Evolutionary conservation across 768 basidiomycete genomes (phyloP), one percentile per base, ranked within the genome.

Genomic region (Hygrophoropsis aurantiaca): DNA sequence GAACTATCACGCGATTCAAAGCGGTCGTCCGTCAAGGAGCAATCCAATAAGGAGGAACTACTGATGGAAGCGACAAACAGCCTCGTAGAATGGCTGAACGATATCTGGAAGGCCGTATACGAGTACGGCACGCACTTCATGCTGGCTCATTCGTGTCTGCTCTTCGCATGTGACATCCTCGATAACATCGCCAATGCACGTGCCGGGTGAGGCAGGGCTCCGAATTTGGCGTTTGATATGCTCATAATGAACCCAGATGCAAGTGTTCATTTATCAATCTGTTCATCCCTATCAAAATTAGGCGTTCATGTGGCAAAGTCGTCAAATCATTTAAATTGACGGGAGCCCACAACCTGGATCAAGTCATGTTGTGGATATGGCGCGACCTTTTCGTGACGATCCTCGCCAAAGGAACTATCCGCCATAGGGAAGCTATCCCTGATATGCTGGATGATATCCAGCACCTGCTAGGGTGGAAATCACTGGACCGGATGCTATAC

Each of bases 401-500:
- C 60, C 71, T 80, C 7, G 73, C 74, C 0, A 64, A 55, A 49
- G 60, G 71, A 53, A 44, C 62, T 33, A 44, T 56, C 55, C 49
- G 59, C 37, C 53, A 63, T 27, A 54, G 52, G 43, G 57, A 65
- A 34, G 50, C 53, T 40, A 65, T 84, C 11, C 72, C 75, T 0
- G 69, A 75, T 6, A 83, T 85, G 74, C 61, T 86, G 18, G 66
- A 71, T n/a, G 83, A 85, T 47, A 78, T 86, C 40, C 79, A 80
- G 30, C 51, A 66, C 15, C 51, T 65, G 10, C 58, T 80, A 54
- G 77, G 79, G 7, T 80, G 82, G 75, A 59, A 58, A 4, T 66
- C 75, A 11, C 58, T 87, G 8, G 75, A 79, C 39, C 70, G 68
- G 23, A 58, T 87, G 40, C 50, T 86, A 5, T 71, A 72, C 21